Conservation (phyloP, 2,329 filamentous ascomycete genomes). For the Pseudogymnoascus sp. region DNA sequence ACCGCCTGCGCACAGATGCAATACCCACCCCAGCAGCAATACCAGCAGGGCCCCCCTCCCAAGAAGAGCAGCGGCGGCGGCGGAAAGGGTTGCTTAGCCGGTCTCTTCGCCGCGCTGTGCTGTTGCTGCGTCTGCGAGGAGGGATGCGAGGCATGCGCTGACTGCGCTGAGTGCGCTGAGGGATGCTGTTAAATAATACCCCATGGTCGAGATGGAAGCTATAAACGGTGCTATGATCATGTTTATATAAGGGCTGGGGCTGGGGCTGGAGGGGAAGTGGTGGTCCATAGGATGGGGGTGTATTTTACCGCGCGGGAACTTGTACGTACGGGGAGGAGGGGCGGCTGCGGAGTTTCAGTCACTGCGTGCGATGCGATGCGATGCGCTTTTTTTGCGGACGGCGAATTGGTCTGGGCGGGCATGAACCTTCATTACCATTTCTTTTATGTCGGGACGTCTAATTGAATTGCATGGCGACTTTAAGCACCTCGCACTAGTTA, state of each 20-base stretch:
- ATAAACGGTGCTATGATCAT: not conserved
- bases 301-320: not conserved
- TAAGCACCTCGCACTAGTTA: not conserved
- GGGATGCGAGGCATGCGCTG: slow-evolving; percentile 42
- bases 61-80: slow-evolving; percentile 30
- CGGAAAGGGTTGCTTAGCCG: slow-evolving; percentile 37
- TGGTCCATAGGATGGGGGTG: not conserved
- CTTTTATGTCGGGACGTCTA: not conserved
- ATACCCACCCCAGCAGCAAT: slow-evolving; percentile 37
- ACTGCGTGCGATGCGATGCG: not conserved
- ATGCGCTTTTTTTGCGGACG: not conserved
- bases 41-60: slow-evolving; percentile 38
- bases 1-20: slow-evolving; percentile 34
- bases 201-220: not conserved
- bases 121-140: slow-evolving; percentile 46
- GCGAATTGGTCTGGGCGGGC: not conserved
- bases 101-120: slow-evolving; percentile 41
- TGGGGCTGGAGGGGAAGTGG: not conserved
- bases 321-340: not conserved
- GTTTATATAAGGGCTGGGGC: not conserved
- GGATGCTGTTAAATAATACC: slow-evolving; percentile 23
- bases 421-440: not conserved
- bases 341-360: not conserved
- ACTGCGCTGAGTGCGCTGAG: slow-evolving; percentile 32
- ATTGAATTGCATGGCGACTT: not conserved